Conservation (phyloP, 768 basidiomycete genomes). For the Clitopilus passeckerianus region DNA sequence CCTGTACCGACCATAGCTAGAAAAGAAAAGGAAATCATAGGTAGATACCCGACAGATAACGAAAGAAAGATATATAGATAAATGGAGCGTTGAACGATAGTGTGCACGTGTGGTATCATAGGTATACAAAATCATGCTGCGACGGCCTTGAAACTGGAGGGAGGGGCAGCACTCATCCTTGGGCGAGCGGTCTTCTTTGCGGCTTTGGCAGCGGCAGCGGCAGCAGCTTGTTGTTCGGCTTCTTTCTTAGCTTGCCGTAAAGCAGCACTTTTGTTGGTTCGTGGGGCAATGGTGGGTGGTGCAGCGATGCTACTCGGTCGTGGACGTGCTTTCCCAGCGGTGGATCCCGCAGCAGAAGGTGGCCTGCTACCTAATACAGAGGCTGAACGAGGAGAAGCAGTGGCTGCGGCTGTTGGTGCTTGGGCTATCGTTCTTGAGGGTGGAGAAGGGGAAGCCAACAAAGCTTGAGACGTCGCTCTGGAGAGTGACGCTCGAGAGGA, state of each 20-base stretch:
- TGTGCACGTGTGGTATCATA: not conserved
- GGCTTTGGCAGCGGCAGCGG: slow-evolving; percentile 14
- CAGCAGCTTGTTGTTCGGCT: slow-evolving; percentile 38
- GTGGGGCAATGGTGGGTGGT: slow-evolving; percentile 60
- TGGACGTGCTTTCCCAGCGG: slow-evolving; percentile 26
- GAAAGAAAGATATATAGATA: slow-evolving; percentile 1
- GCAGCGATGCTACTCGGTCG: slow-evolving; percentile 53
- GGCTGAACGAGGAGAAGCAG: slow-evolving; percentile 9
- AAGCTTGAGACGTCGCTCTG: slow-evolving; percentile 8
- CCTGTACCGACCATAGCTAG: not conserved
- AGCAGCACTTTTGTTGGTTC: slow-evolving; percentile 70
- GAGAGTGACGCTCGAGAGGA: slow-evolving; percentile 11
- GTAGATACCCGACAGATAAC: not conserved
- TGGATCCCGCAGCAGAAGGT: not conserved
- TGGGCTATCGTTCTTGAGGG: slow-evolving; percentile 22
- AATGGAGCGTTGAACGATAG: not conserved
- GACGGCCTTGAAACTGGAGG: slow-evolving; percentile 37
- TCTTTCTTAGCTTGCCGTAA: slow-evolving; percentile 68
- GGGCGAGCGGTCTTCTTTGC: slow-evolving; percentile 28
- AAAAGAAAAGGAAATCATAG: not conserved
- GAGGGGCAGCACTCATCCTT: slow-evolving; percentile 19
- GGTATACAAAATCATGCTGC: slow-evolving; percentile 10
- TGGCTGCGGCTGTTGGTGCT: slow-evolving; percentile 1
- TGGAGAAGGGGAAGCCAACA: slow-evolving; percentile 14
- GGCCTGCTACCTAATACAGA: not conserved